These are phyloP conservation scores for Lepidium africanum DNA, from an alignment of 345 rosid genomes.

Conservation along the genomic window DNA sequence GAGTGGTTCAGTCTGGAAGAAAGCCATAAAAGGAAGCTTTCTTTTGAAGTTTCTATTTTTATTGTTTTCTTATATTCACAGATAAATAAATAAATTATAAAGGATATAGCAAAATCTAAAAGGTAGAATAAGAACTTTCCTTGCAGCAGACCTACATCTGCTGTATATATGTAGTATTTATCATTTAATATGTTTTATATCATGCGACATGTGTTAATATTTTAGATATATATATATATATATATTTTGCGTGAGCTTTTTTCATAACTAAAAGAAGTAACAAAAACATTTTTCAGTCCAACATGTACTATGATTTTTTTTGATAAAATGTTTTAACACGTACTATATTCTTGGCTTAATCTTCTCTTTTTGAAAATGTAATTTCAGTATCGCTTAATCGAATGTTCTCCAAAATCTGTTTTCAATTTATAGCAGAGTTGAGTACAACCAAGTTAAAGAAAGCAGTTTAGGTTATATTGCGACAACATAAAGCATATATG, in stretches of 20 bases:
- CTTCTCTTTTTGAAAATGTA: background rate
- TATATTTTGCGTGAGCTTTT: background rate
- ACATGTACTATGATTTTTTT: too few relatives aligned
- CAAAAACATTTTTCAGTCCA: background rate
- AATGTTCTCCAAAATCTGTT: background rate
- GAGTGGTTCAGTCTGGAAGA: constrained; percentile 17
- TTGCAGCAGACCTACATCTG: constrained; percentile 22
- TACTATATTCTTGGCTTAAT: background rate
- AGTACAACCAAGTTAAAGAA: background rate
- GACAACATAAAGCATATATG: background rate
- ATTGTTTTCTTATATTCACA: background rate
- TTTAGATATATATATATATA: background rate
- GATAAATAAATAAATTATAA: constrained; percentile 6
- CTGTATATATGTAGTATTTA: constrained; percentile 4
- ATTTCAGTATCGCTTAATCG: background rate
- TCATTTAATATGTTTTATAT: background rate
- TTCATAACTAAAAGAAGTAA: background rate
- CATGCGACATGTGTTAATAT: background rate
- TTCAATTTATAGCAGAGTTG: background rate
- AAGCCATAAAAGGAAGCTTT: constrained; percentile 16
- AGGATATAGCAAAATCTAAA: constrained; percentile 19
- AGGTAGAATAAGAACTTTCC: constrained; percentile 29
- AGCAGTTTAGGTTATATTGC: background rate
- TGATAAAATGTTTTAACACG: too few relatives aligned
- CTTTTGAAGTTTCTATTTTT: background rate